phyloP scores from a whole-genome alignment of 192 early-diverging fungal genomes.

The Rhizophagus sp. region DNA sequence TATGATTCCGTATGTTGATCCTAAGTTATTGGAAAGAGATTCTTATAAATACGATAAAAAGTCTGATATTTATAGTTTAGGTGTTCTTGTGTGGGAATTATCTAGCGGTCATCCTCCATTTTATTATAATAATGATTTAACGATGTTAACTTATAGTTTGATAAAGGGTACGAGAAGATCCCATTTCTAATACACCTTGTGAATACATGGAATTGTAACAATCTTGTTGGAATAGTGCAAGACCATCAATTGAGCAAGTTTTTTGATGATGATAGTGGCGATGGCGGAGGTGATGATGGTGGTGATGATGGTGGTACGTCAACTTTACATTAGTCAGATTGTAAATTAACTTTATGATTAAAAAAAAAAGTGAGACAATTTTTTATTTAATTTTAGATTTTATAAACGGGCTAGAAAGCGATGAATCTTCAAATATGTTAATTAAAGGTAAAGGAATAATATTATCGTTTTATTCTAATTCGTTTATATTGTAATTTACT shows the following conservation, averaged over 20 bases:
- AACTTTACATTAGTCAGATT: too few relatives aligned
- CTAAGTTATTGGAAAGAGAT: not conserved
- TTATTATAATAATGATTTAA: not conserved
- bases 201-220: not conserved
- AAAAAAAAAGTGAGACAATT: too few relatives aligned
- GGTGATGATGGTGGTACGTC: too few relatives aligned
- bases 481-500: too few relatives aligned
- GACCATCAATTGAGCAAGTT: not conserved
- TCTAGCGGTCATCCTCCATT: not conserved
- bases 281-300: too few relatives aligned
- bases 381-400: too few relatives aligned
- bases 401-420: too few relatives aligned
- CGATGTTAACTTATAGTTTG: not conserved
- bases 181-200: not conserved
- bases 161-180: not conserved
- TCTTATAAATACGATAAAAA: not conserved
- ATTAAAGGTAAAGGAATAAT: too few relatives aligned
- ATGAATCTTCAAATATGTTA: too few relatives aligned
- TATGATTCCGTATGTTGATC: not conserved
- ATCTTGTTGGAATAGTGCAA: not conserved
- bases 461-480: too few relatives aligned
- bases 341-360: too few relatives aligned
- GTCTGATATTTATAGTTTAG: slow-evolving; percentile 1
- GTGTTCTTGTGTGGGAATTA: not conserved
- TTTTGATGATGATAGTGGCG: not conserved